Base-by-base conservation (phyloP, 2,329 filamentous ascomycete species). In the Sporothrix humicola region DNA sequence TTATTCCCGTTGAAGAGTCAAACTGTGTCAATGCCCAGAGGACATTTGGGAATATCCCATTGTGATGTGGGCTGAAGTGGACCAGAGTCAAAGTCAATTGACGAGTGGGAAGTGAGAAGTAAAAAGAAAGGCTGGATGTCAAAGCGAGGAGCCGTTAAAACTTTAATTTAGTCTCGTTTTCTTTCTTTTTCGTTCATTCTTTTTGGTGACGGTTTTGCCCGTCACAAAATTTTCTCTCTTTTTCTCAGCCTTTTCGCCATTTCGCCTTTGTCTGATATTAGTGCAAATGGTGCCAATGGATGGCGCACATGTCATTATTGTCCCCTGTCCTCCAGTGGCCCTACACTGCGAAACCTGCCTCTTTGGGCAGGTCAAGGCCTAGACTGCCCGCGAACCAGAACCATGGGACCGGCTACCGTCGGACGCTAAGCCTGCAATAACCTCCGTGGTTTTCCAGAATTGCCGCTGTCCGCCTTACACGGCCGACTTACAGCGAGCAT, bases 331-430 rank as follows among this genome's bases (percentile, higher is more conserved):
- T 7, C 7, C 31, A 37, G 31, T 7, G 31, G 31, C 20, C 23
- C 7, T 31, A 9, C 7, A 10, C 7, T 10, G 12, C 17, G 4
- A 42, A 63, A 20, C 59, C 59, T 63, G 59, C 59, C 59, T 63
- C 15, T 44, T 63, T 46, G 15, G 59, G 59, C 59, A 63, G 37
- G 59, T 12, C 26, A 31, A 58, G 42, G 37, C 37, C 37, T 8
- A 65, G 17, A 23, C 63, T 42, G 20, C 23, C 10, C 13, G 46
- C 23, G 65, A 52, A 5, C 46, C 65, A 52, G 46, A 1, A 48
- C 48, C 46, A 48, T 48, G 50, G 50, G 37, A 69, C 15, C 68
- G 68, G 68, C 68, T 70, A 70, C 68, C 37, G 31, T 46, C 50
- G 68, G 65, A 13, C 65, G 52, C 68, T 70, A 42, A 46, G 52